These are phyloP conservation scores for Populus davidiana DNA, from an alignment of 345 rosid genomes.

Conservation along the genomic window DNA sequence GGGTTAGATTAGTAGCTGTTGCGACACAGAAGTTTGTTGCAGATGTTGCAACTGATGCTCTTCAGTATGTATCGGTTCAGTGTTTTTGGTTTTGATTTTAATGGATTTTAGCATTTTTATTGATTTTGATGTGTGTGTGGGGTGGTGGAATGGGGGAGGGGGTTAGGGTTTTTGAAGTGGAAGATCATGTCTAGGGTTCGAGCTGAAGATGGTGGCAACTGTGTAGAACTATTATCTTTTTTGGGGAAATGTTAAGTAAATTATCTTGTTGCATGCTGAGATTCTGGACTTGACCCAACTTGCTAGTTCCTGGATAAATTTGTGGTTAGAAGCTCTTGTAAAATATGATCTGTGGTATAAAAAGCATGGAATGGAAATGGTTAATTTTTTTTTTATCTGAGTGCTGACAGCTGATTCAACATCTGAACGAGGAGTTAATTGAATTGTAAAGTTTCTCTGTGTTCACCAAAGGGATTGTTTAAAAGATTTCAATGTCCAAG, in stretches of 20 bases:
- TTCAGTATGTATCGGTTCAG: conserved; percentile 48
- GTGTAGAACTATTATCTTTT: neutral
- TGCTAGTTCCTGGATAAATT: neutral
- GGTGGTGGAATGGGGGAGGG: too few species aligned
- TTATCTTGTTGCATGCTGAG: neutral
- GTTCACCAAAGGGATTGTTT: neutral
- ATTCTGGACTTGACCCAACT: neutral
- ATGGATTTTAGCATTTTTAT: neutral
- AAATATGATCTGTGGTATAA: neutral
- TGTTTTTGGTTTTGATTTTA: neutral
- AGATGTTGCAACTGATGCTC: conserved; percentile 89
- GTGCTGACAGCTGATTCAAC: too few species aligned
- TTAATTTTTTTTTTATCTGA: neutral
- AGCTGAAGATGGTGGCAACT: neutral
- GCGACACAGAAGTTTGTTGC: conserved; percentile 95
- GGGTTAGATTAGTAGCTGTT: conserved; percentile 84
- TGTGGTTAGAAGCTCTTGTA: neutral
- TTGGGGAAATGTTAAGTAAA: neutral
- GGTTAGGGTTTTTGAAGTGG: neutral
- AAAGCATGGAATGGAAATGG: neutral
- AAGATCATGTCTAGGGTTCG: neutral
- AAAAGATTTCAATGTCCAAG: neutral
- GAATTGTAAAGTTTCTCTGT: neutral
- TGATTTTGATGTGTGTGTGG: too few species aligned
- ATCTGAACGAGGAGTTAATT: neutral